phyloP scores from a whole-genome alignment of 306 rosid genomes.

The Arachis stenosperma region DNA sequence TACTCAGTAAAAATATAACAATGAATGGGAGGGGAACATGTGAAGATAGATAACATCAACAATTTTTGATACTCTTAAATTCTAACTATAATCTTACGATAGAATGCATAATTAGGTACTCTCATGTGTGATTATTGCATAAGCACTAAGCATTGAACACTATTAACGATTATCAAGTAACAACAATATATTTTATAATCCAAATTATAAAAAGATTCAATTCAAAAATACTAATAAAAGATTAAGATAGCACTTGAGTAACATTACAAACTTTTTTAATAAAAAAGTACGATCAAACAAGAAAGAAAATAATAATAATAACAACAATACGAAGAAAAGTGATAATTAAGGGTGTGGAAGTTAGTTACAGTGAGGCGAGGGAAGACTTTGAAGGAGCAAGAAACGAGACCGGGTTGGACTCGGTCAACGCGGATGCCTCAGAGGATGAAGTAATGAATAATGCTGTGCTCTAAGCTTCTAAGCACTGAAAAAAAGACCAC shows the following conservation, averaged over 20 bases:
- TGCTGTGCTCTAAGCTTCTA: neutral
- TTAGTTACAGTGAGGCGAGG: constrained; percentile 66
- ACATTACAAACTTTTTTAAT: neutral
- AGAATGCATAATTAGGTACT: neutral
- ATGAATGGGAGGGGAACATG: neutral
- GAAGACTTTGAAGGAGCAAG: constrained; percentile 72
- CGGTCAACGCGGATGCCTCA: constrained; percentile 75
- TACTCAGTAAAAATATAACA: constrained; percentile 11
- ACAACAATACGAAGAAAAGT: neutral
- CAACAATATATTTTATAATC: neutral
- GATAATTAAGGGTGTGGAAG: neutral
- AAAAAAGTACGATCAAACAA: neutral
- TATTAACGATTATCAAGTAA: neutral
- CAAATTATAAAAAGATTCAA: neutral
- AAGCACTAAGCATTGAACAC: neutral
- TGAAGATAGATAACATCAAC: neutral
- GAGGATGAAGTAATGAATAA: constrained; percentile 45
- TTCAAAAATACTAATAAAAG: neutral
- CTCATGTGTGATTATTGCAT: neutral
- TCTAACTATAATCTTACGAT: neutral
- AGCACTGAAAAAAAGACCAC: neutral
- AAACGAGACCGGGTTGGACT: constrained; percentile 66
- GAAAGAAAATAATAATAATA: neutral
- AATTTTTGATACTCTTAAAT: neutral
- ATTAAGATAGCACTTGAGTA: neutral